Conservation (phyloP, 1,284 basidiomycete species). For the Volvariella volvacea region DNA sequence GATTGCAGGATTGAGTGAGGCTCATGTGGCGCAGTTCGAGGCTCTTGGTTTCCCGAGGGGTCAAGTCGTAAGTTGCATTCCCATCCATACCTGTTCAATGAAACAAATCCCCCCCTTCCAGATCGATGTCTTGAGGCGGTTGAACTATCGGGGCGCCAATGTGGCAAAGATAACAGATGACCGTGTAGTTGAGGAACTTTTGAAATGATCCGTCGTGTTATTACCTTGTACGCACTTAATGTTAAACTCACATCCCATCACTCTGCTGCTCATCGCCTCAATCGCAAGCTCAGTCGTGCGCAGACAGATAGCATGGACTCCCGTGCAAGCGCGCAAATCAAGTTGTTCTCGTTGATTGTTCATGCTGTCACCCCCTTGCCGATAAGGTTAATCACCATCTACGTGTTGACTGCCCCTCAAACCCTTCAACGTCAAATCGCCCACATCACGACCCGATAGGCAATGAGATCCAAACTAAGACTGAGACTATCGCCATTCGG, state of each 20-base stretch:
- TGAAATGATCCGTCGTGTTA: constrained; percentile 25
- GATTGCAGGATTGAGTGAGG: constrained; percentile 67
- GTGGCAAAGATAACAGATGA: constrained; percentile 42
- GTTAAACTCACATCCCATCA: too few species aligned
- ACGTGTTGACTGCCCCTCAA: too few species aligned
- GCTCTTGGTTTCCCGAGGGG: constrained; percentile 63
- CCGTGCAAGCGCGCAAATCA: too few species aligned
- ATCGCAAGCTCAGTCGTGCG: too few species aligned
- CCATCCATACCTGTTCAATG: constrained; percentile 3
- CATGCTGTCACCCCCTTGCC: not conserved
- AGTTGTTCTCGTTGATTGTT: not conserved
- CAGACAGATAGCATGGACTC: too few species aligned
- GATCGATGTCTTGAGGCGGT: constrained; percentile 80
- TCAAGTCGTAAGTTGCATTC: constrained; percentile 64
- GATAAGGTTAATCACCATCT: too few species aligned
- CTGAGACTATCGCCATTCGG: too few species aligned
- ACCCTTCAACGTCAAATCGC: too few species aligned
- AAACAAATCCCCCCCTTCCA: constrained; percentile 19
- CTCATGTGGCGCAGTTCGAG: constrained; percentile 72
- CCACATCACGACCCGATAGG: too few species aligned
- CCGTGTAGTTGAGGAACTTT: constrained; percentile 41
- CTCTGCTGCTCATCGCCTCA: too few species aligned
- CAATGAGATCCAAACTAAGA: too few species aligned
- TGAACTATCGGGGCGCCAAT: constrained; percentile 85
- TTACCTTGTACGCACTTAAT: too few species aligned